Base-by-base conservation (phyloP, 305 asterid genomes). In the Fraxinus albicans region DNA sequence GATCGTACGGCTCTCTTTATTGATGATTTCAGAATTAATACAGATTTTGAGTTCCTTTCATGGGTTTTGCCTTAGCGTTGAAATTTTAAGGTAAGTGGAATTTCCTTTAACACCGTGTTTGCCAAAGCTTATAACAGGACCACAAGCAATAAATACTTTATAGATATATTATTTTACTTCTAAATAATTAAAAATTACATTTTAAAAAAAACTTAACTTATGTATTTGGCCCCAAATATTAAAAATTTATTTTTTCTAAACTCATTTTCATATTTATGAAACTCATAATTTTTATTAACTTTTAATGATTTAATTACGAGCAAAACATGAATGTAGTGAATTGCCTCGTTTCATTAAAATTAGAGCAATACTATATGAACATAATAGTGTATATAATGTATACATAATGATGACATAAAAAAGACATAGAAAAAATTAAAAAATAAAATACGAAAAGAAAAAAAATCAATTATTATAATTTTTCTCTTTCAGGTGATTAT, bases 1-100 rank as follows among this genome's bases (percentile, higher is more conserved):
- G 88, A 75, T 83, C 87, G 65, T 65, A 84, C 87, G 88, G 79
- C 84, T 80, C 78, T 44, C 21, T 60, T n/a, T 53, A 33, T 79
- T n/a, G 33, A 21, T 63, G 5, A 53, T 53, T 17, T 53, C 65
- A 17, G 67, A n/a, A 6, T 55, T 5, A n/a, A n/a, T 6, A 21
- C 27, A 55, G 25, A 50, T 55, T 55, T 55, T 55, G 65, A 55
- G 72, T 15, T 17, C 13, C 23, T 69, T 10, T 0, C 9, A 72
- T 33, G 21, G 21, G 13, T 50, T 50, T 81, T 34, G 4, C 63
- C 36, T 79, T 67, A 35, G 82, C 82, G 70, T 84, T 69, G 40
- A 36, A 25, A n/a, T 29, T 29, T 50, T 76, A 75, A 75, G 73
- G 84, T 12, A 15, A 15, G 60, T 3, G 19, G 60, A 13, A 50